A percentile compares a stretch with the other conserved stretches of the same genome.
Evolutionary conservation across 768 basidiomycete genomes (phyloP).

Genomic region (Leccinum ochraceum): DNA sequence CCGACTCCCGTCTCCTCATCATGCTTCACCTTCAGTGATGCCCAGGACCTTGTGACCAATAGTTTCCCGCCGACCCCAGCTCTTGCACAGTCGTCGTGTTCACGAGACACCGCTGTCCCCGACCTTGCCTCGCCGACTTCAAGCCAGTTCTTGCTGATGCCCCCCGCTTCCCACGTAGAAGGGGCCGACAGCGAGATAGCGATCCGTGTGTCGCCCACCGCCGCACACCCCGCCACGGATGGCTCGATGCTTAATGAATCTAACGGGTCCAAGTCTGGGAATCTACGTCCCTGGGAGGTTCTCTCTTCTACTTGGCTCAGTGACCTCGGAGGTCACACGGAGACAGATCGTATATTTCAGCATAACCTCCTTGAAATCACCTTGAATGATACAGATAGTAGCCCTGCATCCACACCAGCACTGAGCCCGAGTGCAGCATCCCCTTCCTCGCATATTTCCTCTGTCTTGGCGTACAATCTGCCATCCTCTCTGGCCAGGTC

Average conservation of each 20-base stretch:
- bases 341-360: slow-evolving; percentile 34
- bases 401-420: slow-evolving; percentile 27
- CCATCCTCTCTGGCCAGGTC: slow-evolving; percentile 18
- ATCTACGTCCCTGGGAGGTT: slow-evolving; percentile 23
- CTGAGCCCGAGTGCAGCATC: slow-evolving; percentile 23
- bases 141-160: slow-evolving; percentile 31
- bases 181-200: slow-evolving; percentile 11
- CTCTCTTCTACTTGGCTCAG: slow-evolving; percentile 33
- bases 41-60: slow-evolving; percentile 14
- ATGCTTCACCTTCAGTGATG: slow-evolving; percentile 26
- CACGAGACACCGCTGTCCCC: slow-evolving; percentile 9
- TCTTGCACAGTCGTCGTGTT: slow-evolving; percentile 7
- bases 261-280: slow-evolving; percentile 9
- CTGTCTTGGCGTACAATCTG: slow-evolving; percentile 14
- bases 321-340: slow-evolving; percentile 34
- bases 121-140: slow-evolving; percentile 29
- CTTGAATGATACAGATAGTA: slow-evolving; percentile 19
- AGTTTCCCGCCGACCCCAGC: slow-evolving; percentile 11
- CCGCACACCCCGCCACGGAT: slow-evolving; percentile 7
- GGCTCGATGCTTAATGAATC: slow-evolving; percentile 11
- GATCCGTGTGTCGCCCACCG: slow-evolving; percentile 15
- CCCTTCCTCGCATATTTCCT: slow-evolving; percentile 23
- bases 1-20: slow-evolving; percentile 28
- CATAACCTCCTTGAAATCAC: slow-evolving; percentile 19
- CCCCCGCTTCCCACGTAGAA: slow-evolving; percentile 22